Conservation (phyloP, 768 basidiomycete species). For the Polyporus arcularius region DNA sequence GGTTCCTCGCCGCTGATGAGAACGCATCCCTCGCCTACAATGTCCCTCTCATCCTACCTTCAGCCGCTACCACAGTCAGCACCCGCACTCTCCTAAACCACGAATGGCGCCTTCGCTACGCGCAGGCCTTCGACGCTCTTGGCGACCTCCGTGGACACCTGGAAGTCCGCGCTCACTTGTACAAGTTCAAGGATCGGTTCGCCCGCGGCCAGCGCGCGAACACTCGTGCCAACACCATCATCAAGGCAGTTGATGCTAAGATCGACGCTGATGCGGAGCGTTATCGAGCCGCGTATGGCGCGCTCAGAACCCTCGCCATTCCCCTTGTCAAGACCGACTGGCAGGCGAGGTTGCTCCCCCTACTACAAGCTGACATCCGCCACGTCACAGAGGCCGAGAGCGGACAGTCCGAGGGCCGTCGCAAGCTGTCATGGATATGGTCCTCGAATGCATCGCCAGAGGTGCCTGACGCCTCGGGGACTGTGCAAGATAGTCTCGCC, state of each 20-base stretch:
- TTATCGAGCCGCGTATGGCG: slow-evolving; percentile 3
- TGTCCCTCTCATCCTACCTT: slow-evolving; percentile 11
- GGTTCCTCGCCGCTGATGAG: background rate
- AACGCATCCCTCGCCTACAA: background rate
- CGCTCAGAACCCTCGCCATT: background rate
- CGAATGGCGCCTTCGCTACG: slow-evolving; percentile 6
- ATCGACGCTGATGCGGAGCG: background rate
- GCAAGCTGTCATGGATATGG: slow-evolving; percentile 22
- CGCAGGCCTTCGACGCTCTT: slow-evolving; percentile 3
- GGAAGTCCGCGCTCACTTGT: slow-evolving; percentile 1
- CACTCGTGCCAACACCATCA: slow-evolving; percentile 1
- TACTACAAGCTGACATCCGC: slow-evolving; percentile 9
- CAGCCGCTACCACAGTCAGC: background rate
- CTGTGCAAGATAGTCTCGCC: background rate
- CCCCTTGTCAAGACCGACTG: background rate
- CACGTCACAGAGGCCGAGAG: background rate
- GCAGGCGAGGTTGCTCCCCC: background rate
- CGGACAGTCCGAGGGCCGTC: slow-evolving; percentile 9
- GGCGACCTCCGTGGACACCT: slow-evolving; percentile 6
- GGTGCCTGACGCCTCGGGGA: background rate
- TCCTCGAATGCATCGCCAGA: background rate
- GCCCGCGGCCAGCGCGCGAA: background rate
- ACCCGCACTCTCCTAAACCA: background rate
- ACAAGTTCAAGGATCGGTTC: slow-evolving; percentile 6
- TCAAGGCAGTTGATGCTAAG: background rate